A percentile compares a stretch with the other conserved stretches of the same genome.
These are phyloP conservation scores for Knoxia roxburghii DNA, from an alignment of 257 asterid species.

Conservation along the genomic window DNA sequence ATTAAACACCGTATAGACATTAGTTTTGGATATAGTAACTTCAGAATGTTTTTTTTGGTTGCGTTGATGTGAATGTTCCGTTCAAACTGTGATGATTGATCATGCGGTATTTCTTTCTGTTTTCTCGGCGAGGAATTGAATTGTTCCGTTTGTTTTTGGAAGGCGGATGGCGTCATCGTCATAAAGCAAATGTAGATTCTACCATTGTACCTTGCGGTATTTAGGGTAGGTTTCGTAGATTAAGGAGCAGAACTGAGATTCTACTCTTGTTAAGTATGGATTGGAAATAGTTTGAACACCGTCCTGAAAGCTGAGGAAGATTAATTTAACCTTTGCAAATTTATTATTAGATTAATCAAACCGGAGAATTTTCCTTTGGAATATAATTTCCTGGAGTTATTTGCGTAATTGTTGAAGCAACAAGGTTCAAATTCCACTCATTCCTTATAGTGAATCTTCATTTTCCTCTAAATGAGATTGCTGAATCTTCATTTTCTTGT, in stretches of 20 bases:
- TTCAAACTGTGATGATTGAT: background rate
- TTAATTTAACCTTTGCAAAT: background rate
- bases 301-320: background rate
- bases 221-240: background rate
- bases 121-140: background rate
- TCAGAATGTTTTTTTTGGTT: background rate
- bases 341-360: background rate
- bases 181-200: too few relatives aligned
- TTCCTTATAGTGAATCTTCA: background rate
- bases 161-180: background rate
- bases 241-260: background rate
- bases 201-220: background rate
- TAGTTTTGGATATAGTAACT: background rate
- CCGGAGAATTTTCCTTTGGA: background rate
- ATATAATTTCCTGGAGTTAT: background rate
- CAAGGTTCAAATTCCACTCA: background rate
- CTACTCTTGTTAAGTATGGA: too few relatives aligned
- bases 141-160: background rate
- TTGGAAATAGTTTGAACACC: too few relatives aligned
- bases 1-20: too few relatives aligned
- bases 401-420: too few relatives aligned
- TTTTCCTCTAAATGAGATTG: background rate
- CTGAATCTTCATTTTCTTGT: slow-evolving; percentile 1
- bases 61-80: background rate
- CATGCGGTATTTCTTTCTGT: background rate